Evolutionary conservation across 768 basidiomycete genomes (phyloP).

Genomic region (Macrolepiota fuliginosa): DNA sequence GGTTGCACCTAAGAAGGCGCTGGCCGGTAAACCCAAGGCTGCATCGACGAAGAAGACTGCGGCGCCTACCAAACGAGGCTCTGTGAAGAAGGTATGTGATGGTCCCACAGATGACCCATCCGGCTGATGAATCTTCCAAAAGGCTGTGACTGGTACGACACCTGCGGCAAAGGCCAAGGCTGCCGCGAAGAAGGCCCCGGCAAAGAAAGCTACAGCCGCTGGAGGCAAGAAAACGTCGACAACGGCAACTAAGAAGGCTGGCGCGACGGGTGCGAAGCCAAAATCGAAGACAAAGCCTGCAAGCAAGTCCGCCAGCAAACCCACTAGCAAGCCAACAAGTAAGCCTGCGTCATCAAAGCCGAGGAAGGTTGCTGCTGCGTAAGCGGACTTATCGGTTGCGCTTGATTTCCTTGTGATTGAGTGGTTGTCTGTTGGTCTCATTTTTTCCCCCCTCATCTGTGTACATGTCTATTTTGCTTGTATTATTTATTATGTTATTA

Average conservation of each 20-base stretch:
- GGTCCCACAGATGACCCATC: not conserved
- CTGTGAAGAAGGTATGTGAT: constrained; percentile 59
- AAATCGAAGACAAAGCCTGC: constrained; percentile 26
- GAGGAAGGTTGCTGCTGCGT: constrained; percentile 25
- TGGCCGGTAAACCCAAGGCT: constrained; percentile 22
- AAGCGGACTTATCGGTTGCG: constrained; percentile 12
- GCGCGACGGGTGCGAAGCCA: constrained; percentile 22
- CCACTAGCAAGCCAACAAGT: constrained; percentile 24
- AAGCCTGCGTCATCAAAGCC: constrained; percentile 23
- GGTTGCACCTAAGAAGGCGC: constrained; percentile 25
- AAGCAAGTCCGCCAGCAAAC: constrained; percentile 23
- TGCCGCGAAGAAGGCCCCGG: constrained; percentile 33
- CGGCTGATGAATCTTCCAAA: constrained; percentile 7
- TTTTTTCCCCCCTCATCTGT: not conserved
- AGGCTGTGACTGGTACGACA: constrained; percentile 53
- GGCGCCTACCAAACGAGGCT: constrained; percentile 42
- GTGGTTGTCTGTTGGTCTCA: not conserved
- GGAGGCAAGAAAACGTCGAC: constrained; percentile 23
- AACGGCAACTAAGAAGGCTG: constrained; percentile 27
- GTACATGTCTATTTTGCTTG: constrained; percentile 7
- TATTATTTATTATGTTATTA: constrained; percentile 15
- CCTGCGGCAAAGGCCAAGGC: constrained; percentile 39
- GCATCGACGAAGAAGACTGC: constrained; percentile 20
- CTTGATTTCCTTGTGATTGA: constrained; percentile 12
- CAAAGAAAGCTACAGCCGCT: constrained; percentile 32